These are phyloP conservation scores for Cyclotella kingstonii DNA, from an alignment of 108 stramenopile genomes.

Conservation along the genomic window DNA sequence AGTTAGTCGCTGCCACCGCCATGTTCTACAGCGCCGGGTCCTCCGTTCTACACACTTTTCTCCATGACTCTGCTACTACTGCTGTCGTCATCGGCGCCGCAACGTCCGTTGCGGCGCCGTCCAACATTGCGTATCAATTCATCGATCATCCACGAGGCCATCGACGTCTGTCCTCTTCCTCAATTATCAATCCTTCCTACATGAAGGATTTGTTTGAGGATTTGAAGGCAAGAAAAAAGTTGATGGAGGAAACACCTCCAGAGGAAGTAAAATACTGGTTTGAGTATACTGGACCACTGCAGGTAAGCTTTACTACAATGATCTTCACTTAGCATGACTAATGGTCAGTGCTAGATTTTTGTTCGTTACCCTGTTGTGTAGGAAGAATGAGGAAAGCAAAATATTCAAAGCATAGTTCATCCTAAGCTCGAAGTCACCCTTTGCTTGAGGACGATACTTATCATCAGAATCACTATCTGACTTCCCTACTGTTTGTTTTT, in stretches of 20 bases:
- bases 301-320: too few relatives aligned
- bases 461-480: conserved; percentile 64
- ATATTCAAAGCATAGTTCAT: conserved; percentile 66
- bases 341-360: neutral
- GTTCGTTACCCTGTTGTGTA: neutral
- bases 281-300: conserved; percentile 84
- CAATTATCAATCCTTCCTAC: conserved; percentile 54
- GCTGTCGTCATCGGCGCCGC: neutral
- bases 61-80: conserved; percentile 3
- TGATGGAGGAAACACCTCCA: conserved; percentile 82
- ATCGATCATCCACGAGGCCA: neutral
- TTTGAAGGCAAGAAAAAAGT: conserved; percentile 66
- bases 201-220: conserved; percentile 70
- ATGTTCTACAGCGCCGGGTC: conserved; percentile 39
- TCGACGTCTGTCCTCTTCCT: conserved; percentile 21
- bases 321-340: too few relatives aligned
- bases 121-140: conserved; percentile 20
- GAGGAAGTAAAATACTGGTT: conserved; percentile 92
- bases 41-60: conserved; percentile 33
- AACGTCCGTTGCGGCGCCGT: conserved; percentile 8
- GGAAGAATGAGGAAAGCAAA: conserved; percentile 43
- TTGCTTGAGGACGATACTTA: conserved; percentile 56
- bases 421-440: conserved; percentile 61
- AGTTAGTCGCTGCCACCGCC: conserved; percentile 36
- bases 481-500: conserved; percentile 8